Evolutionary conservation across 2,329 filamentous ascomycete genomes (phyloP).

Genomic region (Coleophoma cylindrospora): DNA sequence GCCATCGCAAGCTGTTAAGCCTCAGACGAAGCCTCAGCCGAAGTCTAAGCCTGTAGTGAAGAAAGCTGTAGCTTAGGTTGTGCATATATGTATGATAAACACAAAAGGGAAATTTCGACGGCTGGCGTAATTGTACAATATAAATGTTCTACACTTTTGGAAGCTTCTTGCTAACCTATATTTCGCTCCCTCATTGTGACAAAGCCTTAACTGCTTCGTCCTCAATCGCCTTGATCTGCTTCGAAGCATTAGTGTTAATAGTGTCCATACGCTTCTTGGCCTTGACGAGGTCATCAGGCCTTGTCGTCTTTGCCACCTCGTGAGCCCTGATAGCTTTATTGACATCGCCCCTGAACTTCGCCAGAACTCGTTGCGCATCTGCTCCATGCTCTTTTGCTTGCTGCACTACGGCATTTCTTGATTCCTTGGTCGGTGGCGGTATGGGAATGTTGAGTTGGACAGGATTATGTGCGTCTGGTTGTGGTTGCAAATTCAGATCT

Average conservation of each 20-base stretch:
- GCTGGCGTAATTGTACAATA: conserved; percentile 15
- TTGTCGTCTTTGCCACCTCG: conserved; percentile 26
- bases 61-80: too few relatives aligned
- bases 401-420: conserved; percentile 31
- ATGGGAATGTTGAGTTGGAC: conserved; percentile 49
- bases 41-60: not conserved
- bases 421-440: conserved; percentile 52
- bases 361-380: conserved; percentile 20
- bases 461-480: conserved; percentile 40
- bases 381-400: conserved; percentile 27
- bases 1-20: conserved; percentile 6
- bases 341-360: conserved; percentile 25
- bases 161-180: too few relatives aligned
- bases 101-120: not conserved
- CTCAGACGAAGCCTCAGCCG: not conserved
- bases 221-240: too few relatives aligned
- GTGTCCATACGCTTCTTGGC: conserved; percentile 33
- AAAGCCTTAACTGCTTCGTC: too few relatives aligned
- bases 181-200: too few relatives aligned
- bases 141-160: not conserved
- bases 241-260: conserved; percentile 7
- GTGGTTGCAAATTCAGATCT: conserved; percentile 41
- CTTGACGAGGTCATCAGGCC: conserved; percentile 32
- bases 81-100: conserved; percentile 4
- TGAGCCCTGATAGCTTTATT: conserved; percentile 30